Percentiles rank a stretch among this genome's conserved stretches.
These are phyloP conservation scores for Globisporangium irregulare DNA, from an alignment of 352 stramenopile genomes.

Conservation along the genomic window DNA sequence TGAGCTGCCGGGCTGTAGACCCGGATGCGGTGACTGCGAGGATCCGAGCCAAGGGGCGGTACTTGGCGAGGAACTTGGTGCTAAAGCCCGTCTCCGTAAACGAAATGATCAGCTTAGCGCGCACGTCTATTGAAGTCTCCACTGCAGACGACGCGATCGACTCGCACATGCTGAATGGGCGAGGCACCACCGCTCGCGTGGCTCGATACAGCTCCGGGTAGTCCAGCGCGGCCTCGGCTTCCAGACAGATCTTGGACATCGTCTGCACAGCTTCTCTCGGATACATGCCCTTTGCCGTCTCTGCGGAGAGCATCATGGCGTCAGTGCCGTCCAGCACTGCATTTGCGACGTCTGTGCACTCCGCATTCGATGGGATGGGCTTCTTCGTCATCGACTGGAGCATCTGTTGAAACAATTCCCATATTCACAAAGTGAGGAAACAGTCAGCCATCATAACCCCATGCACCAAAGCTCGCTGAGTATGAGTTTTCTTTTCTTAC, in stretches of 20 bases:
- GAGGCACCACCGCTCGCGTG: conserved; percentile 38
- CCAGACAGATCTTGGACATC: conserved; percentile 91
- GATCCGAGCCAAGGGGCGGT: conserved; percentile 87
- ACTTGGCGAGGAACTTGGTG: conserved; percentile 96
- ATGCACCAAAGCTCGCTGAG: not conserved
- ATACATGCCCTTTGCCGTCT: conserved; percentile 98
- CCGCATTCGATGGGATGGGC: conserved; percentile 95
- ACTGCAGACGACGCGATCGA: conserved; percentile 96
- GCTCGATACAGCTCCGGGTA: conserved; percentile 70
- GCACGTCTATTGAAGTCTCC: conserved; percentile 96
- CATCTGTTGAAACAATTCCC: conserved; percentile 86
- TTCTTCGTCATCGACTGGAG: conserved; percentile 99
- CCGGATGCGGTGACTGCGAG: conserved; percentile 86
- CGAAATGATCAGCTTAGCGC: conserved; percentile 96
- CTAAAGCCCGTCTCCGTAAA: conserved; percentile 95
- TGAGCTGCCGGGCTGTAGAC: conserved; percentile 66
- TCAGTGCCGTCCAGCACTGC: conserved; percentile 99
- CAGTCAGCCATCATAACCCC: not conserved
- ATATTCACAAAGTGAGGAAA: not conserved
- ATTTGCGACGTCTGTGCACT: conserved; percentile 99
- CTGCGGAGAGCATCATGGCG: conserved; percentile 98
- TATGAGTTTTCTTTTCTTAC: conserved; percentile 1
- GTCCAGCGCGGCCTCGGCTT: conserved; percentile 86
- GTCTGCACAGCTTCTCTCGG: conserved; percentile 94
- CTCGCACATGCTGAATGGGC: conserved; percentile 82